Percentiles rank a stretch among this genome's conserved stretches.
Conservation (phyloP, 2,329 filamentous ascomycete species). For the Trichoderma pleuroti region DNA sequence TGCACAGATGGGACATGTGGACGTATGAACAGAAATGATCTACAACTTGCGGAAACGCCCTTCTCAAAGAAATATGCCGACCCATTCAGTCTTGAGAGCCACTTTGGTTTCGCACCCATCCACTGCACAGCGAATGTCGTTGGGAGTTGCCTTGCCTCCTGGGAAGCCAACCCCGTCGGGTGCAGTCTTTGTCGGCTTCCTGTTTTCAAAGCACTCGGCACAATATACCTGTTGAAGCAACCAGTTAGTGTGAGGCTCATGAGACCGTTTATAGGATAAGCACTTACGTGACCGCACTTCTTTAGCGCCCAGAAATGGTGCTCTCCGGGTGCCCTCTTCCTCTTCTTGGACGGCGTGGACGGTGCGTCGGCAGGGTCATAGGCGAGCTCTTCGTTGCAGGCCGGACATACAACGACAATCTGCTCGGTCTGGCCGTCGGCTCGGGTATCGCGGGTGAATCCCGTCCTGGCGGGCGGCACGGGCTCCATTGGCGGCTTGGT, state of each 20-base stretch:
- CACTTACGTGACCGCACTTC: constrained; percentile 80
- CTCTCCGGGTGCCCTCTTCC: constrained; percentile 56
- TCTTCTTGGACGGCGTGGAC: constrained; percentile 32
- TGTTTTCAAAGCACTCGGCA: constrained; percentile 57
- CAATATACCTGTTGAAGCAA: constrained; percentile 56
- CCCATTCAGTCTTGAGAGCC: constrained; percentile 53
- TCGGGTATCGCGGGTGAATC: constrained; percentile 72
- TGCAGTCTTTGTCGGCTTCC: constrained; percentile 39
- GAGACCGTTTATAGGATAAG: background rate
- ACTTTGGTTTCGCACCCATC: constrained; percentile 55
- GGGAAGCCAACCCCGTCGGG: constrained; percentile 38
- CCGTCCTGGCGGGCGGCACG: constrained; percentile 62
- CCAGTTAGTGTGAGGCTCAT: background rate
- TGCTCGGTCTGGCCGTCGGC: constrained; percentile 53
- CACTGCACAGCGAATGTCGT: constrained; percentile 51
- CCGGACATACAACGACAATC: constrained; percentile 74
- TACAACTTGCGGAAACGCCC: background rate
- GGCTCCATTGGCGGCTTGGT: constrained; percentile 55
- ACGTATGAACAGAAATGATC: background rate
- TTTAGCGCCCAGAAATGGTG: constrained; percentile 92
- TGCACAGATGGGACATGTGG: background rate
- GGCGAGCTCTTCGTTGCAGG: constrained; percentile 80
- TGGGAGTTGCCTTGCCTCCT: constrained; percentile 27
- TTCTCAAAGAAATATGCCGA: constrained; percentile 56
- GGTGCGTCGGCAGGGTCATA: constrained; percentile 54